Conservation (phyloP, 2,329 filamentous ascomycete genomes). For the Cladobotryum protrusum region DNA sequence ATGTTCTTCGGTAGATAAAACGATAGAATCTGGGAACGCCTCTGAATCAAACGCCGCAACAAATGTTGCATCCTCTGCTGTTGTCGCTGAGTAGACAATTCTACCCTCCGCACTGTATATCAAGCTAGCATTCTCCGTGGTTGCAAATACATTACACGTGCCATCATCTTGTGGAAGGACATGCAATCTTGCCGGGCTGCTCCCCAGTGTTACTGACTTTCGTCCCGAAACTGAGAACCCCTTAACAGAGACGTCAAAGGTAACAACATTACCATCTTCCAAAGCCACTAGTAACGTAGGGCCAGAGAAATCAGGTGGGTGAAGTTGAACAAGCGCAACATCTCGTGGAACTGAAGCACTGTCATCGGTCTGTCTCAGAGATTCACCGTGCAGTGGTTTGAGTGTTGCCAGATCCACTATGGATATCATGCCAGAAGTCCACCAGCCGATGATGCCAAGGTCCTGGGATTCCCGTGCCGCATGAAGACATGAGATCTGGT, state of each 20-base stretch:
- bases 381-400: constrained; percentile 57
- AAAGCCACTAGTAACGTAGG: constrained; percentile 84
- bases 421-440: constrained; percentile 73
- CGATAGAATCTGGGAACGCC: constrained; percentile 73
- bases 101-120: constrained; percentile 86
- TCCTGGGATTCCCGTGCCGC: constrained; percentile 57
- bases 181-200: constrained; percentile 76
- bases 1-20: constrained; percentile 69
- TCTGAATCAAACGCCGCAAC: constrained; percentile 78
- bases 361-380: constrained; percentile 53
- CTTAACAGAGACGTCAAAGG: constrained; percentile 62
- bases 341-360: constrained; percentile 76
- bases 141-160: constrained; percentile 79
- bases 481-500: constrained; percentile 82
- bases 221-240: constrained; percentile 62
- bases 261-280: constrained; percentile 86
- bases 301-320: constrained; percentile 50
- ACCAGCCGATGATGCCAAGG: constrained; percentile 79
- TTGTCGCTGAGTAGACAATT: constrained; percentile 89
- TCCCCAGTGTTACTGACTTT: constrained; percentile 80
- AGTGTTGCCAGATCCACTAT: constrained; percentile 65
- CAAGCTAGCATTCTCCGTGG: constrained; percentile 86
- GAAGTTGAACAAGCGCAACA: constrained; percentile 70
- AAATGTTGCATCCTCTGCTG: constrained; percentile 74
- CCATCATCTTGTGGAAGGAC: constrained; percentile 63